Conservation (phyloP, 805 yeast genomes). For the Yueomyces sinensis region DNA sequence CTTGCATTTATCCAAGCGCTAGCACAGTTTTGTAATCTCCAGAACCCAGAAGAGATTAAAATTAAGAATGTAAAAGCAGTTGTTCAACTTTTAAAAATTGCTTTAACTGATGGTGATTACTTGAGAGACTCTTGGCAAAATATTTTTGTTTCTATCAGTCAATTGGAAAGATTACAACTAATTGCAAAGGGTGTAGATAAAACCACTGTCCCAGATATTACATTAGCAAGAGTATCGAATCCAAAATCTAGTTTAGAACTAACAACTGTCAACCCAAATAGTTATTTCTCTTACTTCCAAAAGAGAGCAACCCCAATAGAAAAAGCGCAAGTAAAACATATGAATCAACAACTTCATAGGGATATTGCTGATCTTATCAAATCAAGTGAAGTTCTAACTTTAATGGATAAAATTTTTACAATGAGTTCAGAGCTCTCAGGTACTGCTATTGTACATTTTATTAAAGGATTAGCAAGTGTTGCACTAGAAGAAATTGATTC, state of each 20-base stretch:
- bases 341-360: slow-evolving; percentile 51
- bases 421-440: slow-evolving; percentile 72
- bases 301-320: slow-evolving; percentile 46
- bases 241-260: slow-evolving; percentile 40
- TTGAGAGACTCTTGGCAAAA: slow-evolving; percentile 75
- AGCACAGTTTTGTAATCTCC: slow-evolving; percentile 72
- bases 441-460: slow-evolving; percentile 75
- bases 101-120: slow-evolving; percentile 66
- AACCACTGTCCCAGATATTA: slow-evolving; percentile 71
- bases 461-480: slow-evolving; percentile 73
- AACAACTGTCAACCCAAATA: slow-evolving; percentile 21
- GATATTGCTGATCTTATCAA: slow-evolving; percentile 44
- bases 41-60: slow-evolving; percentile 65
- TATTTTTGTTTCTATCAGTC: slow-evolving; percentile 70
- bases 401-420: slow-evolving; percentile 78
- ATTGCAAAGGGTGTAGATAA: slow-evolving; percentile 82
- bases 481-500: slow-evolving; percentile 85
- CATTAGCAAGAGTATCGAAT: slow-evolving; percentile 56
- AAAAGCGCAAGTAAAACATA: slow-evolving; percentile 54
- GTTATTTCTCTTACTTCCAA: slow-evolving; percentile 45
- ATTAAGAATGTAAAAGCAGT: slow-evolving; percentile 74
- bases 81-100: slow-evolving; percentile 56
- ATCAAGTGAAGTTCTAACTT: slow-evolving; percentile 58
- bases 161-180: slow-evolving; percentile 79
- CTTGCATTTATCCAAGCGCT: slow-evolving; percentile 83